Conservation (phyloP, 805 yeast species). For the Pichia phayaonensis region DNA sequence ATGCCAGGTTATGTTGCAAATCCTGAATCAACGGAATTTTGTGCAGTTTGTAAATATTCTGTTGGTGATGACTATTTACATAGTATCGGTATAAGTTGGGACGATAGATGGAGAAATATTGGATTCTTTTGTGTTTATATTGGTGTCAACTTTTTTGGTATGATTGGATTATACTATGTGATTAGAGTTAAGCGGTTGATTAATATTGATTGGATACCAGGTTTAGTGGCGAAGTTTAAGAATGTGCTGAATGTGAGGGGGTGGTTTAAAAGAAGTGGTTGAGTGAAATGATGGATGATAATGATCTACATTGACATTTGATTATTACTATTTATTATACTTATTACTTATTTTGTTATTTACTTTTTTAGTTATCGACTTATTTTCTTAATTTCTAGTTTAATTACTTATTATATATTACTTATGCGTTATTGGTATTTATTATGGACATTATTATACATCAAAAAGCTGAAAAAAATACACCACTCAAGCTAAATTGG, state of each 20-base stretch:
- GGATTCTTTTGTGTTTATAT: slow-evolving; percentile 56
- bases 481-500: no score
- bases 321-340: no score
- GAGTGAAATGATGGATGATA: no score
- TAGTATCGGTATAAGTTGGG: slow-evolving; percentile 35
- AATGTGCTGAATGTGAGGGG: not conserved
- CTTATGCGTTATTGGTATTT: not conserved
- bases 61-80: slow-evolving; percentile 42
- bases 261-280: not conserved
- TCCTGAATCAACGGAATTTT: slow-evolving; percentile 39
- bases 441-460: not conserved
- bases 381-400: not conserved
- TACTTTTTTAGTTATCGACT: no score
- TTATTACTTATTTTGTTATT: not conserved
- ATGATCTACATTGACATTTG: no score
- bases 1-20: slow-evolving; percentile 51
- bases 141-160: slow-evolving; percentile 39
- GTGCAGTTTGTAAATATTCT: slow-evolving; percentile 42
- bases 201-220: not conserved
- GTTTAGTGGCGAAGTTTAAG: not conserved
- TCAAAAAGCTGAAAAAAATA: not conserved
- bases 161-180: slow-evolving; percentile 30
- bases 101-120: slow-evolving; percentile 56
- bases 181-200: slow-evolving; percentile 24
- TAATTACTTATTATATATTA: not conserved